Evolutionary conservation across 2,329 filamentous ascomycete genomes (phyloP), one percentile per base, ranked within the genome.

Genomic region (Sporothrix curviconia): DNA sequence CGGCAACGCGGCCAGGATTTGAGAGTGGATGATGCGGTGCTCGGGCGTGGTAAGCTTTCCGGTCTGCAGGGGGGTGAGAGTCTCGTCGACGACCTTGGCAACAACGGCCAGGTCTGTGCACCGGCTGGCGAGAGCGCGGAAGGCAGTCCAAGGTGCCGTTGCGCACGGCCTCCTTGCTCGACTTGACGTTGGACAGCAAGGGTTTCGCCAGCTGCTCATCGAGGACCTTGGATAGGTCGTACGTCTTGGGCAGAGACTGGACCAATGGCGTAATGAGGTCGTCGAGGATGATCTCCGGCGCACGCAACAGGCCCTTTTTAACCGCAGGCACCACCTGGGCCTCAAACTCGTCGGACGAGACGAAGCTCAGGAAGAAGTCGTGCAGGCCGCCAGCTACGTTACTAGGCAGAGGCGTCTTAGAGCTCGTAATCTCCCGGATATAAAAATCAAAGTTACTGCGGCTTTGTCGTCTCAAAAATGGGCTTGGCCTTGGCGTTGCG

Each of bases 101-200:
- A 95, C 72, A 4, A 78, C 71, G 3, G 75, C 69, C 6, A 77
- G 71, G 61, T 89, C 80, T 49, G 74, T 69, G 63, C 83, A 88
- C 63, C 81, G 79, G 42, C 74, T 70, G 30, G 89, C 81, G n/a
- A 92, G 76, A 9, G 81, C 80, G 62, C 80, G 79, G 69, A 97
- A 96, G 7, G 87, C 87, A 39, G 80, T 78, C n/a, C 22, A 92
- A 73, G 8, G 89, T 88, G 24, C 90, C 91, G 61, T 81, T 81
- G 57, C 92, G 85, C 61, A 96, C 90, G 2, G 73, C 72, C 14
- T 82, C 75, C 69, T 96, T 97, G 66, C 88, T 92, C 1, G 94
- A 97, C 71, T 95, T 96, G 70, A 92, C 78, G 68, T 91, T 96
- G 40, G 90, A 85, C n/a, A 97, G 73, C 12, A 99, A 76, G 6